Evolutionary conservation across 495 filamentous ascomycete genomes (phyloP), one percentile per base, ranked within the genome.

Genomic region (Penicillium daleae): DNA sequence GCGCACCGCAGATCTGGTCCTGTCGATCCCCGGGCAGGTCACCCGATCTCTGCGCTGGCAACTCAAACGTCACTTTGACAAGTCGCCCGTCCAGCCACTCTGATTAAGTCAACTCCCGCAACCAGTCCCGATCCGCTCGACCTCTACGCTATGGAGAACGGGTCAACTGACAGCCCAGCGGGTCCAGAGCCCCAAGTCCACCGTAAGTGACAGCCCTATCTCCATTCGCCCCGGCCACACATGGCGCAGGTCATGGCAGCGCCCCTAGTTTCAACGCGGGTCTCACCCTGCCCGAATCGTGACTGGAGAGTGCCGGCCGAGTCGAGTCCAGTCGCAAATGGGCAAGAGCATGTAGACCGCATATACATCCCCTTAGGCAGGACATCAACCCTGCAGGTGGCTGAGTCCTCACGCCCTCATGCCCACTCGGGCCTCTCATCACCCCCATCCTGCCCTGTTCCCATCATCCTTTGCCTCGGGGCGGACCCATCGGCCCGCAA

Each of bases 41-140:
- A 78, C 74, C 76, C 68, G 76, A 75, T 74, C 74, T 72, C 73
- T 78, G 75, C 64, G 75, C 71, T 78, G 75, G 74, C 76, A 78
- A 57, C 62, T 66, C 63, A 54, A 64, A 74, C 70, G 68, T 63
- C 63, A 68, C 61, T 65, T 60, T 50, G 49, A 42, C 27, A 35
- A 54, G n/a, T 54, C 51, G 51, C 32, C 48, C 55, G n/a, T 54
- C 54, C 48, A 44, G 59, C 54, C 57, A 52, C 48, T 54, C 63
- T 56, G 51, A 27, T 32, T 56, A 57, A 53, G 24, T 60, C 15
- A 22, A 33, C 50, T 21, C 29, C 50, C 50, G 15, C 10, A 50
- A 48, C 29, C 40, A 15, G 52, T 35, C 53, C 35, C 31, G 21
- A 55, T 33, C 32, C 31, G 13, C 17, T 48, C 39, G 10, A 13